Evolutionary conservation across 2,329 filamentous ascomycete genomes (phyloP), one percentile per base, ranked within the genome.

Genomic region (Penicillium sclerotiorum): DNA sequence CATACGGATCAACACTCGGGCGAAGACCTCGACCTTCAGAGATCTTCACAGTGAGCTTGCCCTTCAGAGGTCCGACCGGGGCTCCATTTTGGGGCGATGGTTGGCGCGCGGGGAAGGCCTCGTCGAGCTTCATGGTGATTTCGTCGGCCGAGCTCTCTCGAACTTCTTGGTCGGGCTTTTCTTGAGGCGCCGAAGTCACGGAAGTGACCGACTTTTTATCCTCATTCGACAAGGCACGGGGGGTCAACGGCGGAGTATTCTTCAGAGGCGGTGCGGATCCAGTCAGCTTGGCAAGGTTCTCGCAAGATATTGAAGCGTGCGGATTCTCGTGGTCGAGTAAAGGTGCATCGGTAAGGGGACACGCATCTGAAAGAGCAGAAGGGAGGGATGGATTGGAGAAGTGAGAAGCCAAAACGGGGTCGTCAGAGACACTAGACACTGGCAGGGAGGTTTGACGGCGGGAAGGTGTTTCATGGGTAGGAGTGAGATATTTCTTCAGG

Each of bases 211-310:
- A 39, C 47, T 67, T 61, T 44, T 62, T 62, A 57, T 75, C 77
- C 65, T 84, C 83, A 70, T 83, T 80, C 49, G 90, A 95, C 65
- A 93, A 84, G 52, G 92, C 89, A 75, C 93, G 87, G 57, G 90
- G 93, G 48, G 93, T 95, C 61, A 93, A 92, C 53, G 91, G 86
- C 61, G 90, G 89, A 63, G 90, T 94, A 79, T 90, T 95, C 92
- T 96, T 95, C 79, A 84, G 70, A 74, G 71, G 72, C 65, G 78
- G 78, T 74, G 79, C 79, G 80, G 84, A 83, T 81, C 85, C 81
- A 84, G 91, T 96, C 90, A 96, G 92, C 89, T 87, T 74, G 64
- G 62, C 65, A 60, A 73, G 64, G 48, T 76, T 74, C 62, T 73
- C 69, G 66, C 71, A 72, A 68, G 69, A 72, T 58, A 69, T 64